Evolutionary conservation across 2,329 filamentous ascomycete species (phyloP).

Genomic region (Niveomyces coronatus): DNA sequence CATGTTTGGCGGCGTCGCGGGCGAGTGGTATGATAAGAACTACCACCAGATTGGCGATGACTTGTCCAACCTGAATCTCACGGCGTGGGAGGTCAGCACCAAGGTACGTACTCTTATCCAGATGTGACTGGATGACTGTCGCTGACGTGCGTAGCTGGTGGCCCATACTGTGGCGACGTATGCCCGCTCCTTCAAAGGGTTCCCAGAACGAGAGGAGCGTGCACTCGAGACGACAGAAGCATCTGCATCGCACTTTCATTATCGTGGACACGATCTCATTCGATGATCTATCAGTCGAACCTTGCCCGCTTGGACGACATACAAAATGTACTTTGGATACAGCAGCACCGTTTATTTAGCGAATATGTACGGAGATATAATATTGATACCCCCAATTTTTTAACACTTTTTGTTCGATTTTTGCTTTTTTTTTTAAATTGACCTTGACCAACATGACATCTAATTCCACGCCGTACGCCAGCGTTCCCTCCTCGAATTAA

Average conservation of each 20-base stretch:
- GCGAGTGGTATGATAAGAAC: constrained; percentile 47
- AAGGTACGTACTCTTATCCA: constrained; percentile 31
- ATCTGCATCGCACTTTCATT: not conserved
- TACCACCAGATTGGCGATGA: constrained; percentile 55
- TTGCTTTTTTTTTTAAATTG: no score
- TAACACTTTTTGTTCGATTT: no score
- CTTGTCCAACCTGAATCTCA: constrained; percentile 45
- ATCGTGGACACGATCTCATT: not conserved
- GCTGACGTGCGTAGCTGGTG: constrained; percentile 37
- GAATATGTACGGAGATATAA: no score
- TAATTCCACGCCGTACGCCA: no score
- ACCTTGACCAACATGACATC: no score
- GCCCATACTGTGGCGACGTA: constrained; percentile 65
- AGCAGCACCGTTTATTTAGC: no score
- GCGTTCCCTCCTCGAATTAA: no score
- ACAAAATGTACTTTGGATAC: no score
- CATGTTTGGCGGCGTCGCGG: constrained; percentile 62
- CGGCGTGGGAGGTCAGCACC: constrained; percentile 51
- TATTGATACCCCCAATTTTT: no score
- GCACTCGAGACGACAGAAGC: not conserved
- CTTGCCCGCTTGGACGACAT: no score
- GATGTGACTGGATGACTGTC: not conserved
- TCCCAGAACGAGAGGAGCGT: constrained; percentile 42
- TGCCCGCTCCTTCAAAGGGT: constrained; percentile 53
- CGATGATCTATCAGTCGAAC: no score